Evolutionary conservation across 192 early-diverging fungal genomes (phyloP).

Genomic region (Blastocladiella britannica): DNA sequence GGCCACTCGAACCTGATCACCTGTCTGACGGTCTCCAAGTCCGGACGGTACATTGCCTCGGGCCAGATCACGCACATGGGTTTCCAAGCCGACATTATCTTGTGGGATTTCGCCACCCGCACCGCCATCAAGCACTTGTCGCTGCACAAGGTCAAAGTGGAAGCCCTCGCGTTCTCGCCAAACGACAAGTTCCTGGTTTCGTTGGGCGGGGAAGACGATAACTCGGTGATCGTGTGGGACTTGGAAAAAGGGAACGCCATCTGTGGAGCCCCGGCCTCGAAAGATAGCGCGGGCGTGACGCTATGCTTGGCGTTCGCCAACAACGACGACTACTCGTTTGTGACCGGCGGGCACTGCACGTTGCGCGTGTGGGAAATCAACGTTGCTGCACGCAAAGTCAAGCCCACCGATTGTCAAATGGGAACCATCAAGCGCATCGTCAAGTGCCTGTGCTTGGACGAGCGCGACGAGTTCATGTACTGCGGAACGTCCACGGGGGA

Average conservation of each 20-base stretch:
- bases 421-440: conserved; percentile 37
- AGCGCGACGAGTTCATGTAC: conserved; percentile 32
- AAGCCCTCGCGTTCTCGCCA: conserved; percentile 29
- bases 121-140: conserved; percentile 15
- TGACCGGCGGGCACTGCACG: conserved; percentile 26
- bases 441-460: conserved; percentile 26
- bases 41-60: conserved; percentile 23
- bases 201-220: conserved; percentile 33
- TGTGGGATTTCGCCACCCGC: conserved; percentile 32
- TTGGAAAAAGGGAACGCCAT: conserved; percentile 24
- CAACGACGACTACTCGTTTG: conserved; percentile 24
- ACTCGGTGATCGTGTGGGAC: conserved; percentile 32
- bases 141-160: conserved; percentile 38
- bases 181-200: conserved; percentile 26
- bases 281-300: conserved; percentile 25
- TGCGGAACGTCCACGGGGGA: conserved; percentile 39
- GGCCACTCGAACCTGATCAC: conserved; percentile 33
- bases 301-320: conserved; percentile 24
- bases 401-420: conserved; percentile 25
- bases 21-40: conserved; percentile 24
- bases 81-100: conserved; percentile 41
- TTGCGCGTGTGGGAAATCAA: conserved; percentile 35
- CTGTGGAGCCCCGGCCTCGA: conserved; percentile 28
- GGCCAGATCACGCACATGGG: conserved; percentile 44
- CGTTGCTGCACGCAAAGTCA: conserved; percentile 20